phyloP scores from a whole-genome alignment of 257 asterid species.

The Striga asiatica region DNA sequence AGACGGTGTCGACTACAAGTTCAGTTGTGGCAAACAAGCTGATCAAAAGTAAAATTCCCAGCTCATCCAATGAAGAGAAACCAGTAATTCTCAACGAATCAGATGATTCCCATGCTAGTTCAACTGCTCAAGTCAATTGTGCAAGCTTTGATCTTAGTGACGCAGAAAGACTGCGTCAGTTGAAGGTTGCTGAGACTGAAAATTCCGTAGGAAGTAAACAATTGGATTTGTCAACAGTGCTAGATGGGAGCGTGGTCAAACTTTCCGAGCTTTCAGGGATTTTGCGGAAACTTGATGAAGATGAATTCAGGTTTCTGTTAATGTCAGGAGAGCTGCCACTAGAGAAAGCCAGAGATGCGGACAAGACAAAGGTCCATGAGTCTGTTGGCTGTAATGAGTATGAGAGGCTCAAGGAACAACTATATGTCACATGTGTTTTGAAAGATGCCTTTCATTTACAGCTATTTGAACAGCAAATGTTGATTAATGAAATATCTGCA shows the following conservation, averaged over 20 bases:
- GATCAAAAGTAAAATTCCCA: slow-evolving; percentile 23
- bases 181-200: slow-evolving; percentile 18
- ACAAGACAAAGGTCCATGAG: slow-evolving; percentile 16
- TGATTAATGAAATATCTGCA: slow-evolving; percentile 34
- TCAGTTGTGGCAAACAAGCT: slow-evolving; percentile 1
- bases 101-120: slow-evolving; percentile 25
- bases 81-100: slow-evolving; percentile 16
- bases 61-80: slow-evolving; percentile 26
- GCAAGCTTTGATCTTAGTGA: slow-evolving; percentile 21
- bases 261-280: slow-evolving; percentile 71
- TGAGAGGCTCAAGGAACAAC: slow-evolving; percentile 69
- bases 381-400: slow-evolving; percentile 25
- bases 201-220: slow-evolving; percentile 28
- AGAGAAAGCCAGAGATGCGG: slow-evolving; percentile 19
- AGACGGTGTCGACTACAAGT: background rate
- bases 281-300: slow-evolving; percentile 50
- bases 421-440: slow-evolving; percentile 54
- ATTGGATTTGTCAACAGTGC: slow-evolving; percentile 44
- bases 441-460: slow-evolving; percentile 53
- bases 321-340: slow-evolving; percentile 32
- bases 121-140: slow-evolving; percentile 22
- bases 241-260: slow-evolving; percentile 48
- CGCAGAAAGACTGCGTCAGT: slow-evolving; percentile 24
- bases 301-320: slow-evolving; percentile 50
- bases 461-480: slow-evolving; percentile 51